phyloP scores from a whole-genome alignment of 2,329 filamentous ascomycete genomes.

The Pseudofabraea citricarpa region DNA sequence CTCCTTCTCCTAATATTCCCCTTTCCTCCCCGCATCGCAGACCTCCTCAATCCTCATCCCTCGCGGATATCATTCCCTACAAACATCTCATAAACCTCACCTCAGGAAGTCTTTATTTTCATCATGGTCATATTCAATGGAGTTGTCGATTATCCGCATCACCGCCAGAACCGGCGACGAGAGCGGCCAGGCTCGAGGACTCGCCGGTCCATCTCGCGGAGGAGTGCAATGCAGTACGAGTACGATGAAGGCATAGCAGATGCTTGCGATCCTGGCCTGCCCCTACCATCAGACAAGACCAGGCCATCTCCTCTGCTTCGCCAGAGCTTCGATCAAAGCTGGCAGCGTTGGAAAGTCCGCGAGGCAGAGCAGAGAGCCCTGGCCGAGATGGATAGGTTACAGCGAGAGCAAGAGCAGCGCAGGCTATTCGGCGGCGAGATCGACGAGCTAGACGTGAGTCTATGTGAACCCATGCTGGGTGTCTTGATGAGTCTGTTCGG shows the following conservation, averaged over 20 bases:
- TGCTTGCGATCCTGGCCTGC: slow-evolving; percentile 18
- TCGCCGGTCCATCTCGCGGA: slow-evolving; percentile 22
- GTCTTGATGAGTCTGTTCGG: slow-evolving; percentile 27
- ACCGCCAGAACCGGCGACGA: slow-evolving; percentile 25
- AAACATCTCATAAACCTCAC: not conserved
- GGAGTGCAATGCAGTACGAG: slow-evolving; percentile 17
- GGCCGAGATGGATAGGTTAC: slow-evolving; percentile 18
- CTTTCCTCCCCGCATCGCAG: slow-evolving; percentile 16
- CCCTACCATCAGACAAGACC: slow-evolving; percentile 20
- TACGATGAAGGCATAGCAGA: slow-evolving; percentile 20
- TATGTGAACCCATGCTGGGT: slow-evolving; percentile 24
- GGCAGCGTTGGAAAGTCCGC: slow-evolving; percentile 24
- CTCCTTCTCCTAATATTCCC: slow-evolving; percentile 4
- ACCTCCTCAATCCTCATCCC: slow-evolving; percentile 14
- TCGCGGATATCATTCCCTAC: slow-evolving; percentile 7
- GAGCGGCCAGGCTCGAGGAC: slow-evolving; percentile 26
- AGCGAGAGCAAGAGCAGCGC: slow-evolving; percentile 21
- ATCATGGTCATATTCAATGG: slow-evolving; percentile 18
- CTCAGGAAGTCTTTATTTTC: not conserved
- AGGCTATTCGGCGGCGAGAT: slow-evolving; percentile 25
- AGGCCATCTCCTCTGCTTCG: slow-evolving; percentile 23
- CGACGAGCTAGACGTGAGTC: slow-evolving; percentile 25
- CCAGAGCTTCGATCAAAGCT: slow-evolving; percentile 26
- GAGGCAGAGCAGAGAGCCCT: slow-evolving; percentile 22
- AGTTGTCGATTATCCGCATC: slow-evolving; percentile 16